Evolutionary conservation across 768 basidiomycete species (phyloP), one percentile per base, ranked within the genome.

Genomic region (Termitomyces sp.): DNA sequence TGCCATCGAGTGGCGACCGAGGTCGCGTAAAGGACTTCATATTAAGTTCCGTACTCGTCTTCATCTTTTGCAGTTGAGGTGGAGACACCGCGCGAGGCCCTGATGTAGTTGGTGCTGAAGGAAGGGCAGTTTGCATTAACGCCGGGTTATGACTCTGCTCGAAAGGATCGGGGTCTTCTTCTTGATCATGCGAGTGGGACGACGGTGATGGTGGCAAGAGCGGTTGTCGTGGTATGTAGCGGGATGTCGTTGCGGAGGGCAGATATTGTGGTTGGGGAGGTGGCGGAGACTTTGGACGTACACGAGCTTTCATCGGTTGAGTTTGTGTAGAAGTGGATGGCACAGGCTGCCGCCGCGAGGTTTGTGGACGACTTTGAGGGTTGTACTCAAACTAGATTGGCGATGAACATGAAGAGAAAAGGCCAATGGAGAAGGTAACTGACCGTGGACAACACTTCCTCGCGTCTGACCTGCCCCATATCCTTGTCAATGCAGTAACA

Each of bases 401-500:
- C 4, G 43, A 26, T 35, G 10, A 50, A 47, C n/a, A 46, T 5
- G 18, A 32, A 13, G n/a, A 57, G 46, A 12, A 64, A 58, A 38
- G 23, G 18, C 9, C 53, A 20, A 52, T 13, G 10, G 14, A 30
- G 38, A 33, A 46, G 50, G 50, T 38, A 8, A 70, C 78, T 52
- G 64, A 79, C 70, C 35, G 73, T 71, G 36, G 71, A 65, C 53
- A 77, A 76, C 12, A 81, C 77, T 58, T 79, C 78, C 58, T 76
- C 75, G 43, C 75, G 68, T 56, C 70, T 70, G 50, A 71, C 68
- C 44, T 74, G 72, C 10, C 78, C 78, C 18, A 69, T 64, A 47
- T 77, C 77, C 62, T 79, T 79, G 63, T 79, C 79, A 36, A 81
- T 79, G 62, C 79, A 81, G 56, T 81, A 81, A 57, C 79, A 81